phyloP scores from a whole-genome alignment of 148 eudicot species.

The Hydrangea macrophylla region DNA sequence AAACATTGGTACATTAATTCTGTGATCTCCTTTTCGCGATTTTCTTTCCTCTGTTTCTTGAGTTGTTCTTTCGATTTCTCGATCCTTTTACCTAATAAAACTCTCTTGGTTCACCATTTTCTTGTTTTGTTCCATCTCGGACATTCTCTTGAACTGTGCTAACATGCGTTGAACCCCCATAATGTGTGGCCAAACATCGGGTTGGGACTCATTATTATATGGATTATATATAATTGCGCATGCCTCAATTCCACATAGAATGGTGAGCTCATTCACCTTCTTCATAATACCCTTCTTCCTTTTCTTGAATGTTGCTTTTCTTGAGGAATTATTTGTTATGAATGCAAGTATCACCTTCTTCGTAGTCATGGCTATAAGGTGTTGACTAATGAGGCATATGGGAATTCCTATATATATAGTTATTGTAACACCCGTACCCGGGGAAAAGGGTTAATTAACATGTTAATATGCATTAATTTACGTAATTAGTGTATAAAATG shows the following conservation, averaged over 20 bases:
- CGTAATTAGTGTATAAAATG: no score
- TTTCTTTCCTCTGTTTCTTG: conserved; percentile 38
- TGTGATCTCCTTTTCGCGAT: conserved; percentile 35
- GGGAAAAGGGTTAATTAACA: no score
- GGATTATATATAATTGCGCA: conserved; percentile 71
- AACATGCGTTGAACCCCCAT: conserved; percentile 38
- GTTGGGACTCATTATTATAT: conserved; percentile 44
- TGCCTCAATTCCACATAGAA: conserved; percentile 65
- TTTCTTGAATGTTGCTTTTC: conserved; percentile 77
- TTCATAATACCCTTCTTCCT: conserved; percentile 69
- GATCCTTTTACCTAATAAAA: conserved; percentile 39
- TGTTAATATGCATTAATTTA: no score
- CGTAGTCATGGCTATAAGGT: conserved; percentile 45
- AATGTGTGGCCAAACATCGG: conserved; percentile 61
- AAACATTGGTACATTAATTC: conserved; percentile 38
- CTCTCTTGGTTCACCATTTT: conserved; percentile 61
- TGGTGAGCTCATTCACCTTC: conserved; percentile 62
- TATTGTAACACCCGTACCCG: no score
- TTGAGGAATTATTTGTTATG: conserved; percentile 53
- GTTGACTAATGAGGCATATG: conserved; percentile 1
- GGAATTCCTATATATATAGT: conserved; percentile 15
- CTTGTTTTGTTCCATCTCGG: conserved; percentile 51
- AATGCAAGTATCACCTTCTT: conserved; percentile 60
- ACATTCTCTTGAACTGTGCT: conserved; percentile 31
- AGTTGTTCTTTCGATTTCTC: conserved; percentile 32